Evolutionary conservation across 768 basidiomycete species (phyloP), one percentile per base, ranked within the genome.

Genomic region (Astraeus odoratus): DNA sequence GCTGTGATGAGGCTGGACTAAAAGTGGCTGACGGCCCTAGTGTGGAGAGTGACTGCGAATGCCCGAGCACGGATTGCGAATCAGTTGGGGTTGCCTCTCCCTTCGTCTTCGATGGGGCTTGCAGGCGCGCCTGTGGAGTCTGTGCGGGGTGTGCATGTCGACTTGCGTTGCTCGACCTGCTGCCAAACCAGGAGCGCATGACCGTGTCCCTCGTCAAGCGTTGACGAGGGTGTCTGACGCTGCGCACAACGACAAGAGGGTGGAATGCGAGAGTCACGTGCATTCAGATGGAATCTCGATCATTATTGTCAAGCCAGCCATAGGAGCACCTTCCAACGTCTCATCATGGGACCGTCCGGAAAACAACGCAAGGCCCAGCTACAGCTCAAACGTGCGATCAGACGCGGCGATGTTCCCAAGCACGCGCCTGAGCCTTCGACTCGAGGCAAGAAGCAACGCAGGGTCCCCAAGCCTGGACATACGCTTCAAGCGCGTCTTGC

Each of bases 351-450:
- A 0, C 39, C 68, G 8, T 86, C 83, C 0, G 74, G 72, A 31
- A 85, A 80, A 45, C 72, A 84, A 55, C 81, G 80, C 52, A 88
- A 83, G 50, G 80, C 76, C 2, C 77, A 86, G 46, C 72, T 81
- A 7, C 80, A 88, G 59, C 74, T 81, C 39, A 89, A 87, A 55
- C 83, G 91, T 19, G 91, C 92, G 4, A 65, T 85, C 25, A 94
- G 94, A 61, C 81, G 90, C 25, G 91, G 87, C 4, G 87, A 88
- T 51, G 61, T 70, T 3, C 57, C 58, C 50, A 70, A 19, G 53
- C 69, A 39, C 67, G 72, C 33, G 57, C 65, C 12, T 43, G 38
- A 48, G 42, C 6, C 42, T 43, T 9, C 33, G 34, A 50, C 20
- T 1, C 60, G 49, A 39, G 25, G 23, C 37, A 58, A 41, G 18